Evolutionary conservation across 164 flowering plant genomes (phyloP), one percentile per base, ranked within the genome.

Genomic region (Hamamelis virginiana): DNA sequence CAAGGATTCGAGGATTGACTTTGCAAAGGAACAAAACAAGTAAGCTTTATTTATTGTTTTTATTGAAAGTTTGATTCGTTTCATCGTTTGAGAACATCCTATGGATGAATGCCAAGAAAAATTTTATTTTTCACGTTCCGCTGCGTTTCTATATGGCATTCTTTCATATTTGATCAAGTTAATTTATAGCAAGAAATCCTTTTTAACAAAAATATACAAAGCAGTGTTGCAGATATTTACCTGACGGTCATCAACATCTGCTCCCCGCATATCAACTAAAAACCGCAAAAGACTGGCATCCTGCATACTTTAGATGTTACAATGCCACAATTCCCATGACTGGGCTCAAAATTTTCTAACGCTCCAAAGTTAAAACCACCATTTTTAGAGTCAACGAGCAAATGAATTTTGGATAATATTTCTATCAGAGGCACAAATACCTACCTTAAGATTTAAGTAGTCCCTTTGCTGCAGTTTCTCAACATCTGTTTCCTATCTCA

Each of bases 261-360:
- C 94, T 65, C 99, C 99, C 26, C 97, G 86, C 97, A 95, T 92
- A 80, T 95, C 99, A 72, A 92, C 97, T 41, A 95, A 82, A 78
- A 95, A 95, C 15, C 97, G 90, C 78, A 95, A 76, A 59, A 92
- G 92, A 80, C 99, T 91, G 70, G 97, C 94, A 86, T 94, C 98
- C 98, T 94, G 91, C 78, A 80, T 80, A 74, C 69, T 46, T 72
- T 14, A 28, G 65, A 14, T 65, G 63, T 80, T 65, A 70, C 28
- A 73, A 45, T 57, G 60, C 64, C 59, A 73, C 66, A 61, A 58
- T 60, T 48, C 59, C 51, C 51, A 73, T 59, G 26, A 63, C 38
- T 58, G 38, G 43, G 62, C 22, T 59, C 63, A 18, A 59, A 57
- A 57, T 21, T 25, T 47, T 52, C 18, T 16, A 52, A 28, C 19